Conservation (phyloP, 176 grass and related monocot species). For the Rhynchospora pubera region DNA sequence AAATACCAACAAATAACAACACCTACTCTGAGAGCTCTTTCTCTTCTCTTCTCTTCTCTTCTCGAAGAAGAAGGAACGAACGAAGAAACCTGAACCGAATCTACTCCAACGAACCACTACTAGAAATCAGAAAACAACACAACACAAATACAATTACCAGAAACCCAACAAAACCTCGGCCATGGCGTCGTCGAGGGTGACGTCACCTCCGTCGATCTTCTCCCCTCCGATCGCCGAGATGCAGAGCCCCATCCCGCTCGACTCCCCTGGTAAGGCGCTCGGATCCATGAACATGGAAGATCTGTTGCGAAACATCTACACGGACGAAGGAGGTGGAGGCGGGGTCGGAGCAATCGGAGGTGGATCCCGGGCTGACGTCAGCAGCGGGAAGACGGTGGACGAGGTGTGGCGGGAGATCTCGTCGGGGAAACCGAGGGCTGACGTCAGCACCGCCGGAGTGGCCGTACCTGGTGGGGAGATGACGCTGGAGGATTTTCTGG, state of each 20-base stretch:
- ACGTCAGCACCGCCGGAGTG: neutral
- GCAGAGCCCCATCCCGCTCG: constrained; percentile 38
- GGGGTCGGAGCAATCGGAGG: constrained; percentile 6
- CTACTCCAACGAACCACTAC: constrained; percentile 5
- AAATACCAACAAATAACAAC: constrained; percentile 10
- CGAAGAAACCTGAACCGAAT: neutral
- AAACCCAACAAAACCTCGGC: neutral
- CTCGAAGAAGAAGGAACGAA: neutral
- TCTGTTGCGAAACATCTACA: constrained; percentile 52
- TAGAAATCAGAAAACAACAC: neutral
- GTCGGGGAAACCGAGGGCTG: neutral
- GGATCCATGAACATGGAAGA: constrained; percentile 95
- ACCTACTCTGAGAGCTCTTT: neutral
- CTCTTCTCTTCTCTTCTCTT: neutral
- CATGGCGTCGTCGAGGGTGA: constrained; percentile 73
- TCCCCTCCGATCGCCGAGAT: constrained; percentile 68
- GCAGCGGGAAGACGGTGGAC: constrained; percentile 43
- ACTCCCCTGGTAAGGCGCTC: constrained; percentile 28
- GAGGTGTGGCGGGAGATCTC: constrained; percentile 84
- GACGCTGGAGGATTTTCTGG: constrained; percentile 94
- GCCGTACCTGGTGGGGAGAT: constrained; percentile 32
- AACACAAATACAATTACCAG: neutral
- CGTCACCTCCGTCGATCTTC: constrained; percentile 56
- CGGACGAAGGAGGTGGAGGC: constrained; percentile 14
- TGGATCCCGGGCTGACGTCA: constrained; percentile 10